These are phyloP conservation scores for Arthonia radiata DNA, from an alignment of 495 filamentous ascomycete species.

Conservation along the genomic window DNA sequence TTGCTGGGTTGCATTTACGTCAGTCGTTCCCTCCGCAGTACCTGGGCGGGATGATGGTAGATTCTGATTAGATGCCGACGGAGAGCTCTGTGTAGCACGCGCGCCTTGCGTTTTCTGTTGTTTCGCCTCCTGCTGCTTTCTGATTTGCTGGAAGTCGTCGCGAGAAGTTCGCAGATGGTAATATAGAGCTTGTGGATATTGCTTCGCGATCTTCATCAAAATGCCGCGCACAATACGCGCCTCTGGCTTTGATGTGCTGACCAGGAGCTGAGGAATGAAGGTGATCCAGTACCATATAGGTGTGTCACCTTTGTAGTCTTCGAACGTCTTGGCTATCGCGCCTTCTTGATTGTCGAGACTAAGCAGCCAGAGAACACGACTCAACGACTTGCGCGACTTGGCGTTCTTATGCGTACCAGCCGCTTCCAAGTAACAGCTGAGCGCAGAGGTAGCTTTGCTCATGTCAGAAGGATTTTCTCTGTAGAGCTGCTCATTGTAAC, in stretches of 20 bases:
- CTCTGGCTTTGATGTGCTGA: conserved; percentile 58
- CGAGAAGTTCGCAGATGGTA: conserved; percentile 78
- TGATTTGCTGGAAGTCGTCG: conserved; percentile 85
- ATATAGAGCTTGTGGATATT: conserved; percentile 72
- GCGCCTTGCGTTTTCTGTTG: conserved; percentile 18
- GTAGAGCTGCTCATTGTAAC: conserved; percentile 88
- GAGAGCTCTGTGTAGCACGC: too few relatives aligned
- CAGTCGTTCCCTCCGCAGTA: too few relatives aligned
- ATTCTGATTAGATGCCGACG: too few relatives aligned
- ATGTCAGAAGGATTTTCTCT: conserved; percentile 65
- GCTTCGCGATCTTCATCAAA: conserved; percentile 78
- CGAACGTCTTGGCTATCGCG: conserved; percentile 54
- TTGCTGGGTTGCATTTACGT: too few relatives aligned
- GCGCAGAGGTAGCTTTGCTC: conserved; percentile 59
- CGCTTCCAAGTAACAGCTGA: conserved; percentile 91
- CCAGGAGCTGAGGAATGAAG: conserved; percentile 87
- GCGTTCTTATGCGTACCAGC: conserved; percentile 88
- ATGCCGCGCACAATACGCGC: conserved; percentile 61
- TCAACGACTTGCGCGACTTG: conserved; percentile 88
- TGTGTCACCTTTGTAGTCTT: conserved; percentile 84
- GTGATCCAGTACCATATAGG: conserved; percentile 99
- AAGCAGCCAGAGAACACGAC: conserved; percentile 84
- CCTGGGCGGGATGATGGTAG: too few relatives aligned
- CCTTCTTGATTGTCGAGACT: conserved; percentile 78
- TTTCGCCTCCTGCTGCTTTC: conserved; percentile 65